Evolutionary conservation across 108 stramenopile genomes (phyloP), one percentile per base, ranked within the genome.

Genomic region (Schizochytrium sp.): DNA sequence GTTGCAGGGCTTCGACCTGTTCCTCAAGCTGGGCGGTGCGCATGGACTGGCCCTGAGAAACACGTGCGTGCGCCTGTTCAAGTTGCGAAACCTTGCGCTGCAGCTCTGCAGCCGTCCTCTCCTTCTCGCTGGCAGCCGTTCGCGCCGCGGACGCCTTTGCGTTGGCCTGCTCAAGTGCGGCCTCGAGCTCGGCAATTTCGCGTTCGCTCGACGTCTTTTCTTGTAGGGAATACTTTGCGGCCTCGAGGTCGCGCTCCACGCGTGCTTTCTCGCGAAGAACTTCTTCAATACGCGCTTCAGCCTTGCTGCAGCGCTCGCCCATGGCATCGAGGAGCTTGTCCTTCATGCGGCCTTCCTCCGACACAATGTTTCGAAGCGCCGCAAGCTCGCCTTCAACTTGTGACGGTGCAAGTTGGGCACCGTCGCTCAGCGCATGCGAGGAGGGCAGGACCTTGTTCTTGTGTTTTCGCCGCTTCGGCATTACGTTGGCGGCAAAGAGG

Each of bases 261-360:
- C 76, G 76, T 12, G 76, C 76, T 28, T 83, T 83, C 4, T 83
- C 76, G 51, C 19, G 76, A 43, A 83, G 48, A 16, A 83, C 43
- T 34, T 83, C 76, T 34, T 83, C 76, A 18, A 83, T 23, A 14
- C 51, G 45, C 10, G 76, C 76, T 23, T 83, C 76, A 2, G 76
- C 76, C 51, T 83, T 53, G 76, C 76, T 83, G 76, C 76, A 83
- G n/a, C 76, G 45, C 76, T 83, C 51, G 45, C 23, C 19, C 48
- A 83, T 47, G 18, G 48, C 6, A 12, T 83, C 76, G 25, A 83
- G 45, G 25, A 83, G 76, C 76, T 83, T 83, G 51, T 83, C 76
- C 76, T 83, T 83, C 76, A 83, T 83, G 19, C 51, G 45, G 19
- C 23, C 19, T 28, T 83, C 76, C 76, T 83, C 76, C 8, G 45